Base-by-base conservation (phyloP, 2,329 filamentous ascomycete species). In the Claviceps arundinis region DNA sequence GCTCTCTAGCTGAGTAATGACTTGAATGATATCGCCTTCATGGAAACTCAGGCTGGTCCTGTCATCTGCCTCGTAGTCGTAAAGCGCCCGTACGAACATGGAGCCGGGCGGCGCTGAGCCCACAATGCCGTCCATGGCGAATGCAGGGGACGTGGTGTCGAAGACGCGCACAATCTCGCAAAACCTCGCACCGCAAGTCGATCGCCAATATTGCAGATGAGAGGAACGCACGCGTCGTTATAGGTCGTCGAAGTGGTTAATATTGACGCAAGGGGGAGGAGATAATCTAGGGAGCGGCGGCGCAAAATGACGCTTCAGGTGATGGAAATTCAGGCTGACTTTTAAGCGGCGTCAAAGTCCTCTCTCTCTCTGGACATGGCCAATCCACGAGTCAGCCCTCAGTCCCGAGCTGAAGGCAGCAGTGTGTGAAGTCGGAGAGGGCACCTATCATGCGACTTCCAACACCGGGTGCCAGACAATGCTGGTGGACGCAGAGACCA, bases 1-100 rank as follows among this genome's bases (percentile, higher is more conserved):
- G 63, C 90, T 97, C 69, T 98, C 93, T 53, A 97, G 77, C 71
- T 96, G 91, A 50, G 93, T 98, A 62, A 98, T 91, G 61, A 98
- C 93, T 71, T 97, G 91, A 62, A 98, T 98, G 59, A 97, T 83
- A 70, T 98, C 93, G 63, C 93, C 93, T 68, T 95, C 87, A 62
- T 89, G 88, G 70, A 98, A 98, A 71, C 90, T 97, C 65, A 98
- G 73, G 72, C 90, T 96, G 47, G 91, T 97, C 62, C 89, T 84
- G 70, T 98, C 93, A 71, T 98, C 91, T 63, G 93, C 89, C 65
- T 96, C 89, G 73, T 97, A 98, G 73, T 96, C 89, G 75, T 97
- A 98, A 57, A 97, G 79, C 47, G 93, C 93, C 64, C 89, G 86
- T 63, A 98, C 93, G 66, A 93, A 97, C 75, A 96, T 84, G 64